Evolutionary conservation across 345 rosid genomes (phyloP).

Genomic region (Physaria fendleri): DNA sequence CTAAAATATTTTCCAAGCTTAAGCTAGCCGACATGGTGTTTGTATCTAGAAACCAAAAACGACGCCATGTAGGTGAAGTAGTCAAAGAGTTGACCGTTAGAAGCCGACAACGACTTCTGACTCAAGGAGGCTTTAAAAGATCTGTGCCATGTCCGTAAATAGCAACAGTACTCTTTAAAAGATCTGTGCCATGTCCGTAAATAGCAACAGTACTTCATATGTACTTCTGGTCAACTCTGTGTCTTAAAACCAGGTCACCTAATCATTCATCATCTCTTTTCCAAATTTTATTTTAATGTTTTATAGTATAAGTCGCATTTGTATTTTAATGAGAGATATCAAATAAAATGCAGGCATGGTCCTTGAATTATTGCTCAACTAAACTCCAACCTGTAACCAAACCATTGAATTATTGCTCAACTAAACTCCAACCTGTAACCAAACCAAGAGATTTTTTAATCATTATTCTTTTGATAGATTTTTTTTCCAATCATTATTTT

Average conservation of each 20-base stretch:
- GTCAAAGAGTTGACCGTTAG: too few species aligned
- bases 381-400: too few species aligned
- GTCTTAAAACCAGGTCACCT: conserved; percentile 2
- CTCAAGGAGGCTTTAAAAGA: background rate
- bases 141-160: conserved; percentile 26
- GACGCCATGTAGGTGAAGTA: too few species aligned
- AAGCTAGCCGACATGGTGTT: too few species aligned
- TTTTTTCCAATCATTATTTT: too few species aligned
- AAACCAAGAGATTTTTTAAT: background rate
- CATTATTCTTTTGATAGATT: background rate
- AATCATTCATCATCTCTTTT: background rate
- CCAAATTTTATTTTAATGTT: background rate
- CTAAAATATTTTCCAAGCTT: too few species aligned
- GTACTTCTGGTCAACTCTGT: conserved; percentile 12
- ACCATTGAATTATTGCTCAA: too few species aligned
- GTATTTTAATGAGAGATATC: conserved; percentile 7
- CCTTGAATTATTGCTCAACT: conserved; percentile 5
- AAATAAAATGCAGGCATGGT: conserved; percentile 8
- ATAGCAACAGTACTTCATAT: conserved; percentile 23
- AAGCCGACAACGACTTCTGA: background rate
- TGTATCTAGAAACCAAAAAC: too few species aligned
- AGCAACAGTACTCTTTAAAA: conserved; percentile 24
- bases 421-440: background rate
- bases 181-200: conserved; percentile 26
- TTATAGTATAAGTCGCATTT: background rate